Conservation (phyloP, 2,329 filamentous ascomycete genomes). For the Colletotrichum cordylinicola region DNA sequence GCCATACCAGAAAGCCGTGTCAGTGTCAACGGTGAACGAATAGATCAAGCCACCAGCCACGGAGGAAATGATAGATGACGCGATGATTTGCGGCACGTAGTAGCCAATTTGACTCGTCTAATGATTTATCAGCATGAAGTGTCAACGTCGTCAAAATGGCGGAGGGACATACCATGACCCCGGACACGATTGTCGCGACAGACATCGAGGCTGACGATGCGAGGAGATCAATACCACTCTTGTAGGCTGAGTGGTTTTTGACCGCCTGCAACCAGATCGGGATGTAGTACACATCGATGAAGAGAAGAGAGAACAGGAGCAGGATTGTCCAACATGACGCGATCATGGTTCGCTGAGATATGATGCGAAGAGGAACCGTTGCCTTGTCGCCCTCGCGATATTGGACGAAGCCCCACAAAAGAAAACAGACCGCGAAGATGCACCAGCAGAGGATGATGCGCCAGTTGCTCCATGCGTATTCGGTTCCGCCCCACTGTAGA, state of each 20-base stretch:
- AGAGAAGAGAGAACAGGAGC: background rate
- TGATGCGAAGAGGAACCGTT: slow-evolving; percentile 53
- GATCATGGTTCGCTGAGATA: slow-evolving; percentile 32
- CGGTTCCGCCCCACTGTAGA: background rate
- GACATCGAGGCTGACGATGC: slow-evolving; percentile 55
- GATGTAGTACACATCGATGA: background rate
- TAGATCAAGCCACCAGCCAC: slow-evolving; percentile 11
- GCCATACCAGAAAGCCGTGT: slow-evolving; percentile 1
- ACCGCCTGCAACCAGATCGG: background rate
- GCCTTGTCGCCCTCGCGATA: slow-evolving; percentile 58
- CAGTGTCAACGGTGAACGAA: background rate
- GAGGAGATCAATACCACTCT: slow-evolving; percentile 36
- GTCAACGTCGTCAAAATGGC: no score
- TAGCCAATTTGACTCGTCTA: slow-evolving; percentile 18
- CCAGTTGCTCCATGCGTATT: slow-evolving; percentile 32
- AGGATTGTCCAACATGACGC: background rate
- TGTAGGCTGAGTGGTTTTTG: background rate
- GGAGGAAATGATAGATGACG: background rate
- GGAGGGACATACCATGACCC: background rate
- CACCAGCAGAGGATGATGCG: slow-evolving; percentile 56
- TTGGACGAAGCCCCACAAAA: slow-evolving; percentile 58
- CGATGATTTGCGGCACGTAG: slow-evolving; percentile 22
- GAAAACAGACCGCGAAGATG: slow-evolving; percentile 53
- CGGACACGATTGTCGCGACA: background rate
- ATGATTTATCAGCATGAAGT: background rate